A percentile compares a stretch with the other conserved stretches of the same genome.
phyloP scores from a whole-genome alignment of 176 grass and related monocot genomes.

The Raddia distichophylla region DNA sequence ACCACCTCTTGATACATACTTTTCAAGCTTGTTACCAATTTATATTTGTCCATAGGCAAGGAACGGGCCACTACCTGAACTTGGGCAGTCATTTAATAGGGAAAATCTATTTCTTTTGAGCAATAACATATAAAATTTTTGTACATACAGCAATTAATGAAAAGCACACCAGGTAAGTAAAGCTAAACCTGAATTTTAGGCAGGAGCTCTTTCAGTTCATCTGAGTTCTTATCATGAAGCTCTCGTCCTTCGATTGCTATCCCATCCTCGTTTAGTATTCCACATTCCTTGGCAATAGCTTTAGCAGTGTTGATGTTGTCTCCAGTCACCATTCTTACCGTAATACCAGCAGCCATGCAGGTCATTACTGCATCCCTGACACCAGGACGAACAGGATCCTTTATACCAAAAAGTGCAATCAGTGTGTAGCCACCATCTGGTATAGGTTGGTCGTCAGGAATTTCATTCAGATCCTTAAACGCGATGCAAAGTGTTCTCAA shows the following conservation, averaged over 20 bases:
- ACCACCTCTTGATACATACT: conserved; percentile 80
- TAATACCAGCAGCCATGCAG: conserved; percentile 86
- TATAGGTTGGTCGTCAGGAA: conserved; percentile 53
- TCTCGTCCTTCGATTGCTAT: conserved; percentile 82
- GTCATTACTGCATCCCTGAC: conserved; percentile 77
- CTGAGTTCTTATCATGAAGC: conserved; percentile 58
- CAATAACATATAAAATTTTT: background rate
- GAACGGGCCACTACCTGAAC: conserved; percentile 84
- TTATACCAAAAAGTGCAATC: conserved; percentile 85
- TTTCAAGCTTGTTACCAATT: conserved; percentile 74
- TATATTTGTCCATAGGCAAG: conserved; percentile 88
- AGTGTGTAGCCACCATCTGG: conserved; percentile 73
- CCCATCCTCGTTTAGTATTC: conserved; percentile 89
- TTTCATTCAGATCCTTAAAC: conserved; percentile 73
- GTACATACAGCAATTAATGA: background rate
- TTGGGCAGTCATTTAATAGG: background rate
- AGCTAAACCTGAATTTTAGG: conserved; percentile 81
- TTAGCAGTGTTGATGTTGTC: conserved; percentile 97
- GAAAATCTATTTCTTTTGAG: too few species aligned
- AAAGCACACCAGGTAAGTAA: conserved; percentile 18
- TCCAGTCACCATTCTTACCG: conserved; percentile 82
- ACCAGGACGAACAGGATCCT: conserved; percentile 84
- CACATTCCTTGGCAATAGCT: conserved; percentile 93
- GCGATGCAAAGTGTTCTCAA: conserved; percentile 83
- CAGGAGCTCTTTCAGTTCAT: conserved; percentile 71